Evolutionary conservation across 2,329 filamentous ascomycete species (phyloP), one percentile per base, ranked within the genome.

Genomic region (Pseudocercospora pini-densiflorae): DNA sequence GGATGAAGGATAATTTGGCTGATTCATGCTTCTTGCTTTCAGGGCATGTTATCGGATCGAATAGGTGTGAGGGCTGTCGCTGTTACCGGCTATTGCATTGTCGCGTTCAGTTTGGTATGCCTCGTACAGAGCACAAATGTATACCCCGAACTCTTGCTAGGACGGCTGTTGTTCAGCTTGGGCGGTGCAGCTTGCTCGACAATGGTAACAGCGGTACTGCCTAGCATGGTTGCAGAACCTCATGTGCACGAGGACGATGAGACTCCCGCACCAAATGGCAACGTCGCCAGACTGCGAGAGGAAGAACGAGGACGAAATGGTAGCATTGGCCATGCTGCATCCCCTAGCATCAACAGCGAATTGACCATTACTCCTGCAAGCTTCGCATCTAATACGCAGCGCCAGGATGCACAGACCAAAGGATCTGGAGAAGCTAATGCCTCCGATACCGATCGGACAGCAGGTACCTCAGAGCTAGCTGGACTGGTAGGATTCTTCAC

Each of bases 201-300:
- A 1, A 99, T 99, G 95, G 95, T 99, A 21, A 98, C 95, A 8
- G 95, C 95, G 3, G 93, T 97, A 54, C 84, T 99, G 24, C 95
- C 95, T 1, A 89, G 85, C 29, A 88, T 91, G 79, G 87, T 87
- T 10, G 74, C 74, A 14, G 67, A 72, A 31, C 69, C 65, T 31
- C 29, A 31, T 23, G 59, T 59, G 16, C 59, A 67, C 9, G 68
- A 71, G 33, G 63, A 63, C 33, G 64, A 72, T 49, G 73, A 73
- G 61, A 59, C 70, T 23, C 66, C 57, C 9, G 23, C 45, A 5
- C 62, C 69, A 21, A 70, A 68, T 62, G 70, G 67, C 47, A 66
- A 72, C 49, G 65, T 69, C 7, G 71, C 67, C 5, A 69, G 69
- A 49, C 36, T 71, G 29, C 67, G 68, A 53, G 71, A 72, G 12